Base-by-base conservation (phyloP, 1,284 basidiomycete genomes). In the Cystobasidium sp. region DNA sequence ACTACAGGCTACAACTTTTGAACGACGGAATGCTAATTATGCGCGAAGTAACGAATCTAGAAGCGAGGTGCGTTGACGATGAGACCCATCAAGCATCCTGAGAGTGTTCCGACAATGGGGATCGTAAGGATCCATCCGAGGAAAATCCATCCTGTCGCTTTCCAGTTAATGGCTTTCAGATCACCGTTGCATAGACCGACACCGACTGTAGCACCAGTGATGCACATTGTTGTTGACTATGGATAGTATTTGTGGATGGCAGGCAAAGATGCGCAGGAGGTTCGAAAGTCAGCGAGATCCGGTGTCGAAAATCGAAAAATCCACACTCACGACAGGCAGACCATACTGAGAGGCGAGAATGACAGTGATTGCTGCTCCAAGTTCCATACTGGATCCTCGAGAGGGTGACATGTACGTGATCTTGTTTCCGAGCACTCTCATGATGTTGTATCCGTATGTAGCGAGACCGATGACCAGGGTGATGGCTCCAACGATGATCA, bases 321-420 rank as follows among this genome's bases (percentile, higher is more conserved):
- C 31, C 5, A 73, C 61, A 5, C 69, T 66, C 37, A 75, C 75
- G 49, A 78, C 72, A 46, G 75, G 72, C 14, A 80, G 56, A 22
- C 76, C 79, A 77, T 78, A 83, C 70, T 84, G 84, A 22, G 83
- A 84, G 68, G 84, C 84, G 59, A 85, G 81, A 55, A 85, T 80
- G 76, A 85, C 80, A 6, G 76, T 84, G 78, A 85, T 83, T 59
- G 84, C 79, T 0, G 84, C 81, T 9, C 84, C 84, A 43, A 85
- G 78, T 78, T 86, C 84, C 85, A 86, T 86, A 8, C 81, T 82
- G 80, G 84, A 84, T 24, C 85, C 85, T 68, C 85, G 82, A 10
- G 83, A 84, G 3, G 85, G 85, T 0, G 84, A 84, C 76, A 82
- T 80, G 58, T 85, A 81, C 8, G 85, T 85, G 71, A 85, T 81